Evolutionary conservation across 2,329 filamentous ascomycete genomes (phyloP).

Genomic region (Hymenoscyphus linearis): DNA sequence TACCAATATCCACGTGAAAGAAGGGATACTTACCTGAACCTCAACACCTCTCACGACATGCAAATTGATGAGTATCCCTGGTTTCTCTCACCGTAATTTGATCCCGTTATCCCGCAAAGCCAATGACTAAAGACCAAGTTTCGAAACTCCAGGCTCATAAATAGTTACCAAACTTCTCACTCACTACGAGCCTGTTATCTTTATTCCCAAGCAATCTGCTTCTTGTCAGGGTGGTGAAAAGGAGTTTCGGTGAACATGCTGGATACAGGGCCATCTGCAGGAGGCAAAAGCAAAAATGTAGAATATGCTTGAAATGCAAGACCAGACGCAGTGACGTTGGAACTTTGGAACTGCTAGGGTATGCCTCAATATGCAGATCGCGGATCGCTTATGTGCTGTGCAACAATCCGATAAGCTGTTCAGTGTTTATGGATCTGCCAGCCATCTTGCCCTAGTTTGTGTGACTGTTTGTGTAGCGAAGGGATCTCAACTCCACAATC

Average conservation of each 20-base stretch:
- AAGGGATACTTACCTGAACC: neutral
- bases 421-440: neutral
- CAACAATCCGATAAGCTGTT: constrained; percentile 4
- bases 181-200: neutral
- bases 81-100: neutral
- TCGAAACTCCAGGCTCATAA: neutral
- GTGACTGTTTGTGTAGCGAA: constrained; percentile 17
- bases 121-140: neutral
- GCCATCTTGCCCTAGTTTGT: neutral
- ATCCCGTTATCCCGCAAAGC: neutral
- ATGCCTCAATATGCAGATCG: neutral
- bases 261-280: neutral
- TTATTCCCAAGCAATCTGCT: neutral
- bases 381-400: neutral
- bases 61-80: neutral
- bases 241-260: neutral
- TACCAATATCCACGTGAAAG: neutral
- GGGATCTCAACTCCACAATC: too few relatives aligned
- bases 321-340: constrained; percentile 1
- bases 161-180: neutral
- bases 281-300: neutral
- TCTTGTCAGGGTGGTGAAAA: neutral
- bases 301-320: neutral
- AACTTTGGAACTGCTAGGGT: neutral
- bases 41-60: neutral